Percentiles rank a stretch among this genome's conserved stretches.
phyloP scores from a whole-genome alignment of 495 filamentous ascomycete genomes.

The Sordaria brevicollis region DNA sequence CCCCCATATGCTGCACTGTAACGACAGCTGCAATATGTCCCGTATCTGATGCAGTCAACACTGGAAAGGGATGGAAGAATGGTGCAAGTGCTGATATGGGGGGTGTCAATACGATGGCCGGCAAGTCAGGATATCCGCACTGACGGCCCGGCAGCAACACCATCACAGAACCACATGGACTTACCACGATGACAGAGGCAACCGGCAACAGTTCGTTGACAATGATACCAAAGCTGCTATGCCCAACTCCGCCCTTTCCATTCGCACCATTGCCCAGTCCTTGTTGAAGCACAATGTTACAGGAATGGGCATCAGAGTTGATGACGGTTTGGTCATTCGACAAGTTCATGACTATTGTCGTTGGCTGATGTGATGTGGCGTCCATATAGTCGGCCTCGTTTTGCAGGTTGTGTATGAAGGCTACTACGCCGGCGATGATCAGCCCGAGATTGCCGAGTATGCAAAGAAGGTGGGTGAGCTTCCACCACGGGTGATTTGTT shows the following conservation, averaged over 20 bases:
- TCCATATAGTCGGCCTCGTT: neutral
- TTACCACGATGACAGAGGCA: neutral
- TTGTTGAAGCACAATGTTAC: neutral
- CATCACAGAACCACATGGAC: neutral
- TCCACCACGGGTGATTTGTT: slow-evolving; percentile 20
- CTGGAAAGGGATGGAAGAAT: neutral
- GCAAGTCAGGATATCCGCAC: neutral
- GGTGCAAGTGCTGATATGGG: neutral
- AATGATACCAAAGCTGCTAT: neutral
- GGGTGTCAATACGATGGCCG: neutral
- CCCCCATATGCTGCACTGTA: neutral
- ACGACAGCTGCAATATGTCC: neutral
- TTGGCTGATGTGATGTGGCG: neutral
- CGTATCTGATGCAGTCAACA: neutral
- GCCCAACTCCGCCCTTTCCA: neutral
- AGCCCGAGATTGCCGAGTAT: slow-evolving; percentile 19
- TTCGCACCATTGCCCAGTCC: neutral
- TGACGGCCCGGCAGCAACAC: neutral
- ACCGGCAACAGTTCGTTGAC: neutral
- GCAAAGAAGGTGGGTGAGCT: slow-evolving; percentile 14
- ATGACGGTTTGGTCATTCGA: neutral
- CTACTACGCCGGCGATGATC: slow-evolving; percentile 6
- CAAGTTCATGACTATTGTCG: neutral
- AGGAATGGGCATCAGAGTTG: neutral
- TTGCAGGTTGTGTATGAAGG: slow-evolving; percentile 12